phyloP scores from a whole-genome alignment of 345 rosid species.

The Eucalyptus tenuipes region DNA sequence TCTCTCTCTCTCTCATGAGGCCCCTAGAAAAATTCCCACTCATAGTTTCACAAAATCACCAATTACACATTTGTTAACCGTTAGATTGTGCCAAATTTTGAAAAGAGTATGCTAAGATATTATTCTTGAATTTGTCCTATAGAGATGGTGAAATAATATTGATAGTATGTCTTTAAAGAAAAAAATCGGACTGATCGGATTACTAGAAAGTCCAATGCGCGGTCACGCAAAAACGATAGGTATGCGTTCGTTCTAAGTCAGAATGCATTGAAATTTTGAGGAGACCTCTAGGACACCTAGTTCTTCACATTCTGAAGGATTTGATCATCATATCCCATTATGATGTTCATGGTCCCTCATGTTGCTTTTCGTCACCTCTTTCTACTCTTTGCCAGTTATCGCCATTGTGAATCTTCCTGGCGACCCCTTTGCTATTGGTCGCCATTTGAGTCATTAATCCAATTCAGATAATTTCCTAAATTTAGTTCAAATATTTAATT shows the following conservation, averaged over 20 bases:
- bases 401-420: no score
- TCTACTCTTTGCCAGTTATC: no score
- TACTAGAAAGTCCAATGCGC: not conserved
- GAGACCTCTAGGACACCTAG: not conserved
- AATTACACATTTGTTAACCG: not conserved
- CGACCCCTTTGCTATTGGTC: not conserved
- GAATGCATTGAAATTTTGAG: not conserved
- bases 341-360: not conserved
- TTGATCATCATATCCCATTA: not conserved
- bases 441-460: not conserved
- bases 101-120: not conserved
- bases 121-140: not conserved
- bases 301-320: not conserved
- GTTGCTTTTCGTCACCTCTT: not conserved
- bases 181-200: not conserved
- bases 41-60: not conserved
- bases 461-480: not conserved
- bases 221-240: accelerated
- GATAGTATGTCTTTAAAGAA: not conserved
- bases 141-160: not conserved
- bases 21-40: not conserved
- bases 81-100: not conserved
- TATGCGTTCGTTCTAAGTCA: not conserved
- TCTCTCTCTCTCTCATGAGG: not conserved
- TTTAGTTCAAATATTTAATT: not conserved